Conservation (phyloP, 495 filamentous ascomycete genomes). For the Xylaria venustula region DNA sequence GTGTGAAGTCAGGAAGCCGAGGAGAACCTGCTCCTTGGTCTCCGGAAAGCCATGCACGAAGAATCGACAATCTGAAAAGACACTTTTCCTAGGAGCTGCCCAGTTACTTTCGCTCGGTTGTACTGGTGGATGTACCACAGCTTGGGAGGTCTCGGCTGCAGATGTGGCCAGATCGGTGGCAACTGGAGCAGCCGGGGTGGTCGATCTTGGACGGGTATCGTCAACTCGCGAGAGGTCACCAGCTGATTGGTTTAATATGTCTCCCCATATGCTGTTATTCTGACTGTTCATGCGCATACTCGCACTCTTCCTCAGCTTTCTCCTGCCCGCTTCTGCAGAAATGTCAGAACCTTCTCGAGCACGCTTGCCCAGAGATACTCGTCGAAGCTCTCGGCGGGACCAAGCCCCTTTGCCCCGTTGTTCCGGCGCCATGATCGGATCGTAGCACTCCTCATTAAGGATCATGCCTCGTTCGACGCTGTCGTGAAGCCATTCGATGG, state of each 20-base stretch:
- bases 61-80: constrained; percentile 60
- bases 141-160: not conserved
- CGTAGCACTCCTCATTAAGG: constrained; percentile 78
- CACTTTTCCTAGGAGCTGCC: constrained; percentile 24
- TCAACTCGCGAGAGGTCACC: constrained; percentile 17
- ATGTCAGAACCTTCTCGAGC: constrained; percentile 26
- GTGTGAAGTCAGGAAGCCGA: constrained; percentile 42
- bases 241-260: constrained; percentile 61
- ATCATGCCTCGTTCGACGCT: constrained; percentile 91
- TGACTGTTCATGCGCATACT: constrained; percentile 77
- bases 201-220: constrained; percentile 1
- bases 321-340: constrained; percentile 44
- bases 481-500: constrained; percentile 80
- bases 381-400: constrained; percentile 53
- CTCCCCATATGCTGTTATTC: constrained; percentile 80
- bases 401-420: constrained; percentile 78
- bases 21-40: constrained; percentile 42
- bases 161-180: not conserved
- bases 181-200: constrained; percentile 1
- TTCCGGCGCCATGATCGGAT: constrained; percentile 64
- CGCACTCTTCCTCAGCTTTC: constrained; percentile 77
- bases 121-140: constrained; percentile 13
- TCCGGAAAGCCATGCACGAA: constrained; percentile 62
- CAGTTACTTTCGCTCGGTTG: constrained; percentile 10
- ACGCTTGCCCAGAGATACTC: constrained; percentile 39